A percentile compares a stretch with the other conserved stretches of the same genome.
Conservation (phyloP, 2,329 filamentous ascomycete genomes). For the Arthrobotrys iridis region DNA sequence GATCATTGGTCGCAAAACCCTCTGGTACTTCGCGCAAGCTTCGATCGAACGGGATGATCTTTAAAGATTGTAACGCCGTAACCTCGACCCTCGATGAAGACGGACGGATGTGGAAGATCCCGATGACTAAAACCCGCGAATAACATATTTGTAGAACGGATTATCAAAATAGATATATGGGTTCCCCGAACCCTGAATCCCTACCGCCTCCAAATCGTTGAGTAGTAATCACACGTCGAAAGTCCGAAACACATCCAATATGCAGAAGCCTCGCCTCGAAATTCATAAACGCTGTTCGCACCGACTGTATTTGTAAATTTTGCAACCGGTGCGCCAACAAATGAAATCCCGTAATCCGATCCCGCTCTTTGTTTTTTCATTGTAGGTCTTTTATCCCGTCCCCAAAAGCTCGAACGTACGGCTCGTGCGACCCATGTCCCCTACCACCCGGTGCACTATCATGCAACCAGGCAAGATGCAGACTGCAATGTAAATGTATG, state of each 20-base stretch:
- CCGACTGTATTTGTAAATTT: not conserved
- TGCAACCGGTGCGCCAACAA: not conserved
- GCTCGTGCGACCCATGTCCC: slow-evolving; percentile 15
- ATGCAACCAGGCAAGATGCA: slow-evolving; percentile 33
- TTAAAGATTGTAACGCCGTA: too few species aligned
- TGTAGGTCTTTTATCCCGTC: not conserved
- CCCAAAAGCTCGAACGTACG: not conserved
- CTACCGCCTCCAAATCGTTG: not conserved
- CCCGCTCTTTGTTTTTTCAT: not conserved
- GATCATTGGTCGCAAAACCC: too few species aligned
- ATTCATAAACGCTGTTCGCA: too few species aligned
- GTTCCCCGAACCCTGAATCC: not conserved
- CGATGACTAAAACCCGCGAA: slow-evolving; percentile 4
- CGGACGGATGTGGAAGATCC: slow-evolving; percentile 3
- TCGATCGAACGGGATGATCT: too few species aligned
- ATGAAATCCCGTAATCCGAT: not conserved
- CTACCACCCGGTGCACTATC: slow-evolving; percentile 5
- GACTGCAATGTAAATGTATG: slow-evolving; percentile 21
- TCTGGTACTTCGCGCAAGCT: too few species aligned
- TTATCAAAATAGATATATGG: not conserved
- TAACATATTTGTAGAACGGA: slow-evolving; percentile 11
- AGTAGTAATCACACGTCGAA: too few species aligned
- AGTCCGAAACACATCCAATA: too few species aligned
- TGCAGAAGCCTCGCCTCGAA: not conserved
- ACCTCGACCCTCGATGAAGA: too few species aligned